These are phyloP conservation scores for Eucalyptus cladocalyx DNA, from an alignment of 345 rosid species.

Conservation along the genomic window DNA sequence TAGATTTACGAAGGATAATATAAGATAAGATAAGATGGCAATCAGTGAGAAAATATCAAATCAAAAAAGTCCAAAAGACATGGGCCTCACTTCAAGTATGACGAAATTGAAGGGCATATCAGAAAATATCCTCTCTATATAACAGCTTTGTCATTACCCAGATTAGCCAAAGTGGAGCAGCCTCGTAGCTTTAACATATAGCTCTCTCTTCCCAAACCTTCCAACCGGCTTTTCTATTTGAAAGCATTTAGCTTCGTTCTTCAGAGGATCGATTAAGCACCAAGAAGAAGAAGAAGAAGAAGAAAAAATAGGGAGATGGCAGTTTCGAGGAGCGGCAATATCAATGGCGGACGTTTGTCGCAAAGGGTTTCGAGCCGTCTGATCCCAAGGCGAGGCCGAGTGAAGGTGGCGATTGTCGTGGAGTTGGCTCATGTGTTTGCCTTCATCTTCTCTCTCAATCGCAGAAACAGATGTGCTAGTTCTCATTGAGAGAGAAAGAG, in stretches of 20 bases:
- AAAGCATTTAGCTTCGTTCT: not conserved
- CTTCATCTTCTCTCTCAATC: conserved; percentile 25
- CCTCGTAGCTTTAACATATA: not conserved
- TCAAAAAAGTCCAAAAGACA: not conserved
- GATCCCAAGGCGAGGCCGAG: conserved; percentile 67
- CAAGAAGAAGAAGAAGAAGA: not conserved
- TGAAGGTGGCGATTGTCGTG: conserved; percentile 53
- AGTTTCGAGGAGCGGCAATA: conserved; percentile 6
- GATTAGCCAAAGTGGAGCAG: not conserved
- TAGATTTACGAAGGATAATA: not conserved
- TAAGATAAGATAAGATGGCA: not conserved
- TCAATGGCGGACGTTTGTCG: conserved; percentile 9
- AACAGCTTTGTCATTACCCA: not conserved
- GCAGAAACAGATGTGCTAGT: not conserved
- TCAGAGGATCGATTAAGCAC: not conserved
- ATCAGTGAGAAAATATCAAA: not conserved
- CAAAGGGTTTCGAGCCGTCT: conserved; percentile 30
- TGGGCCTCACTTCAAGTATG: not conserved
- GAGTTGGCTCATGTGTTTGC: conserved; percentile 46
- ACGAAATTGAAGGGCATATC: not conserved
- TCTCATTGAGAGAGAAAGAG: not conserved
- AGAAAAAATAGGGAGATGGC: conserved; percentile 9
- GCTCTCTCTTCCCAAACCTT: not conserved
- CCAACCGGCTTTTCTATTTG: not conserved
- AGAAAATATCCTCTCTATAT: not conserved